These are phyloP conservation scores for Tilletia indica DNA, from an alignment of 1,284 basidiomycete genomes.

Conservation along the genomic window DNA sequence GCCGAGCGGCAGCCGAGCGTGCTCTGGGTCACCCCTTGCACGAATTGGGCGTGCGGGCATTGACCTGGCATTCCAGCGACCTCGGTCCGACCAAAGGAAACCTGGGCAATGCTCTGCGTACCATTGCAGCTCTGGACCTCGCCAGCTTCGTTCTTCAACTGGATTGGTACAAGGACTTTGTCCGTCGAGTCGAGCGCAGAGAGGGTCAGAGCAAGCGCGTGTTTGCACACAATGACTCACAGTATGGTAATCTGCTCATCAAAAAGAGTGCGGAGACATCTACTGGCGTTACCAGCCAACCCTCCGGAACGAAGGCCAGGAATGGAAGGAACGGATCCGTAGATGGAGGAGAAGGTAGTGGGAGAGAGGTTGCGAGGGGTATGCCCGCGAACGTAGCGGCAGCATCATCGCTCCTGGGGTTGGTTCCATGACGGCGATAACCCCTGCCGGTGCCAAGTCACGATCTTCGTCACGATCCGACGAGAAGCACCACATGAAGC, in stretches of 20 bases:
- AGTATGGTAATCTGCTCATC: constrained; percentile 50
- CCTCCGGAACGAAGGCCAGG: background rate
- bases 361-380: constrained; percentile 16
- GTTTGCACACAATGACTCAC: constrained; percentile 52
- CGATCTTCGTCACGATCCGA: constrained; percentile 28
- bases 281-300: background rate
- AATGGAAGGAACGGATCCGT: background rate
- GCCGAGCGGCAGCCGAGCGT: constrained; percentile 34
- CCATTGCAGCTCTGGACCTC: constrained; percentile 45
- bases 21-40: constrained; percentile 30
- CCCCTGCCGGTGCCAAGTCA: background rate
- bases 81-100: constrained; percentile 31
- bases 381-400: constrained; percentile 37
- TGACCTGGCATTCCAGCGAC: constrained; percentile 20
- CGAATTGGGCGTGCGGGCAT: constrained; percentile 26
- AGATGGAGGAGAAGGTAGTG: background rate
- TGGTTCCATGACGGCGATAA: background rate
- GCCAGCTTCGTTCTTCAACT: constrained; percentile 38
- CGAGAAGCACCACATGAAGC: constrained; percentile 39
- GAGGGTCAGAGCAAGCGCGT: constrained; percentile 48
- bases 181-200: constrained; percentile 42
- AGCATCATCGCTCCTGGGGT: constrained; percentile 14
- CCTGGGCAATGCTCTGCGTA: constrained; percentile 37
- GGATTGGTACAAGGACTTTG: constrained; percentile 45
- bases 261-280: constrained; percentile 25